Evolutionary conservation across 192 early-diverging fungal genomes (phyloP).

Genomic region (Coemansia sp.): DNA sequence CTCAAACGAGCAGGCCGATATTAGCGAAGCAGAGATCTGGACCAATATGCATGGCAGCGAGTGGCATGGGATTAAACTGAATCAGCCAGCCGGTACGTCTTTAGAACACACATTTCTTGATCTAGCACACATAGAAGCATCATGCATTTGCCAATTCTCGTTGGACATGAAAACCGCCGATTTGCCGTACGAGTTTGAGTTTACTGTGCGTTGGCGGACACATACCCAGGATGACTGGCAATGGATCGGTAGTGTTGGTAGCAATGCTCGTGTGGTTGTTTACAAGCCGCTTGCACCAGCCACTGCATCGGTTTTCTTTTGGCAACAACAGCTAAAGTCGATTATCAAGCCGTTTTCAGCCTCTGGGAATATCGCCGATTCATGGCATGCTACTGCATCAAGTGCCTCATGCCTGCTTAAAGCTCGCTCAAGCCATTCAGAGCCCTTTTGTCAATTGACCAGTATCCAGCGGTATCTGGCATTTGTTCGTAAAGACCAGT

Average conservation of each 20-base stretch:
- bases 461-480: constrained; percentile 23
- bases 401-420: constrained; percentile 35
- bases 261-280: constrained; percentile 34
- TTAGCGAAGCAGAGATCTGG: constrained; percentile 28
- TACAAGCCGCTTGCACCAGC: constrained; percentile 4
- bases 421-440: neutral
- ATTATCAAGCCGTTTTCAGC: neutral
- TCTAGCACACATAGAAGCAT: constrained; percentile 6
- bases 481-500: constrained; percentile 35
- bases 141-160: constrained; percentile 17
- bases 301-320: constrained; percentile 12
- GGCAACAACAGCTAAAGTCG: constrained; percentile 28
- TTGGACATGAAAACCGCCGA: constrained; percentile 12
- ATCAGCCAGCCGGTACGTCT: neutral
- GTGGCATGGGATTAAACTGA: constrained; percentile 18
- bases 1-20: neutral
- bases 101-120: constrained; percentile 27
- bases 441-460: constrained; percentile 18
- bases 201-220: constrained; percentile 37
- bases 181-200: constrained; percentile 26
- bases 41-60: constrained; percentile 23
- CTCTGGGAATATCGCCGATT: constrained; percentile 17
- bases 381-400: constrained; percentile 20
- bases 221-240: constrained; percentile 12
- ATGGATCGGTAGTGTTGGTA: constrained; percentile 23